Evolutionary conservation across 441 rosid genomes (phyloP), one percentile per base, ranked within the genome.

Genomic region (Adansonia gregorii): DNA sequence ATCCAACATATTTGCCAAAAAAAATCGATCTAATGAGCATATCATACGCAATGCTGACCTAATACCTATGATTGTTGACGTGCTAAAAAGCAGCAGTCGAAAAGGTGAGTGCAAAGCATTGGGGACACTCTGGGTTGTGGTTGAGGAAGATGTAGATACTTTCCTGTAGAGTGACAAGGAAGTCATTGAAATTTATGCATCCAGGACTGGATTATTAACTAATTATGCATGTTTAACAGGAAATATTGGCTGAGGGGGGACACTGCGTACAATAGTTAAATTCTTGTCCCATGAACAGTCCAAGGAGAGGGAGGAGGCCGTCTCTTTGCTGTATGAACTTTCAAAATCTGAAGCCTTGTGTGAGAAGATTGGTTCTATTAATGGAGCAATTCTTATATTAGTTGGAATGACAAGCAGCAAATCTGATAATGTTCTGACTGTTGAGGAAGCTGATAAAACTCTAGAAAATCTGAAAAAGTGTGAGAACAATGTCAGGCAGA

Each of bases 391-490:
- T 86, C 93, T 95, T 22, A 88, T 95, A 70, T 82, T 95, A 88
- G 94, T 94, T 84, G 97, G 98, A 84, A 85, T 95, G 91, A 84
- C 97, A 24, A 90, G 89, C 84, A 95, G 97, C 89, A 90, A 90
- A 68, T 92, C 98, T 1, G 98, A 88, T 80, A 88, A 91, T 82
- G 67, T 90, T 78, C 78, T 86, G 49, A 89, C 97, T 22, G 97
- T 95, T 83, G 97, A 95, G 83, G 91, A 83, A 80, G 97, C 99
- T 79, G 97, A 92, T 61, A 89, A 75, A 85, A 95, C 98, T 8
- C 85, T 94, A 77, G 94, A 84, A 78, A 95, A 93, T 79, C 85
- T 95, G 88, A 97, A 91, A 79, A 88, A 76, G 74, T 89, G 87
- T 51, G 97, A 91, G 84, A 91, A 88, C 78, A 90, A 91, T 90